These are phyloP conservation scores for Colletotrichum trifolii DNA, from an alignment of 2,329 filamentous ascomycete species.

Conservation along the genomic window DNA sequence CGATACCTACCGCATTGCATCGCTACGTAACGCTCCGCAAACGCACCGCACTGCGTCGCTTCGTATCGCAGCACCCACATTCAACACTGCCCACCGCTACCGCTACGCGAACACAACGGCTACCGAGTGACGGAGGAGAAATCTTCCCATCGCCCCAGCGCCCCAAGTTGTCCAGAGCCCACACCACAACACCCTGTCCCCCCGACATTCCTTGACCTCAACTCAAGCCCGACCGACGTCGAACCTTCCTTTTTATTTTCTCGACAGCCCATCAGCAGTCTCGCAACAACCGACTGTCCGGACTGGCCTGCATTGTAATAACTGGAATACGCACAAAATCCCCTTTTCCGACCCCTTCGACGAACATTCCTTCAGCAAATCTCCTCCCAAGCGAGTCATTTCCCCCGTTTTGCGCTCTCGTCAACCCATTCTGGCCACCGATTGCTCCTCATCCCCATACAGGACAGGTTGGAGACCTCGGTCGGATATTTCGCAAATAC, in stretches of 20 bases:
- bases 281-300: constrained; percentile 26
- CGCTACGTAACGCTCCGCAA: constrained; percentile 11
- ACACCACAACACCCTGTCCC: constrained; percentile 12
- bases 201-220: constrained; percentile 40
- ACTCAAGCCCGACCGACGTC: constrained; percentile 32
- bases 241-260: constrained; percentile 35
- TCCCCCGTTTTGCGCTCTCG: constrained; percentile 18
- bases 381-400: constrained; percentile 9
- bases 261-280: constrained; percentile 27
- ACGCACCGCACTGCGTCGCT: constrained; percentile 17
- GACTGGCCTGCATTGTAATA: constrained; percentile 38
- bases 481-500: constrained; percentile 6
- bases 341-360: constrained; percentile 28
- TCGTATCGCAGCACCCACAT: constrained; percentile 35
- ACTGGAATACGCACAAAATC: constrained; percentile 30
- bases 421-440: constrained; percentile 12
- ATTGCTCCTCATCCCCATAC: constrained; percentile 18
- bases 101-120: constrained; percentile 36
- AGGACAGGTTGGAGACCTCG: constrained; percentile 15
- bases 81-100: constrained; percentile 22
- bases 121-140: constrained; percentile 35
- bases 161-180: constrained; percentile 31
- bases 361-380: constrained; percentile 33
- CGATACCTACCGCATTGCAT: constrained; percentile 14
- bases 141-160: constrained; percentile 34